phyloP scores from a whole-genome alignment of 1,284 basidiomycete species.

The Cerioporus squamosus region DNA sequence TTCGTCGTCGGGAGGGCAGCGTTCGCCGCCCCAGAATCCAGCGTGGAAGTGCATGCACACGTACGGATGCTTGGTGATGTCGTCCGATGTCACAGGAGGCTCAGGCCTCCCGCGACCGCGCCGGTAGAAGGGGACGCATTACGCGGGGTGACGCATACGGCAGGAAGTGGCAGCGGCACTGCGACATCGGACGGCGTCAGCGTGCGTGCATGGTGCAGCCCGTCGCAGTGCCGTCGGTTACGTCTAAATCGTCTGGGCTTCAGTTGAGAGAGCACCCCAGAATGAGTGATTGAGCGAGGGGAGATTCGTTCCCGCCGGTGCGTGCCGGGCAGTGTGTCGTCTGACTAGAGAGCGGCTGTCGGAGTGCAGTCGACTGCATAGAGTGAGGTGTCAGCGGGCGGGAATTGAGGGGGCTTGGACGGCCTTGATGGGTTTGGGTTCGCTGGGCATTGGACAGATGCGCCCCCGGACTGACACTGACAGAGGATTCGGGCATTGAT shows the following conservation, averaged over 20 bases:
- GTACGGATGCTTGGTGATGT: too few species aligned
- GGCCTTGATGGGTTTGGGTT: not conserved
- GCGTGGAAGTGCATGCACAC: too few species aligned
- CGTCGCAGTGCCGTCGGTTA: conserved; percentile 7
- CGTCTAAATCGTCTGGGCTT: conserved; percentile 3
- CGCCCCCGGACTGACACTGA: not conserved
- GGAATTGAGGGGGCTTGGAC: conserved; percentile 6
- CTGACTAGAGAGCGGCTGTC: not conserved
- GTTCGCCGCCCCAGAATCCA: not conserved
- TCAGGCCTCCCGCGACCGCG: not conserved
- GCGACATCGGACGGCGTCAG: not conserved
- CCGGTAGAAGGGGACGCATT: not conserved
- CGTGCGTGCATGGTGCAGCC: not conserved
- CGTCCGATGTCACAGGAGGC: too few species aligned
- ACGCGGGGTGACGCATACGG: not conserved
- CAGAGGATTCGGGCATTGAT: not conserved
- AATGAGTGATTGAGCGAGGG: conserved; percentile 4
- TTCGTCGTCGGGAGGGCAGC: conserved; percentile 2
- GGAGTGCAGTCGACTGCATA: not conserved
- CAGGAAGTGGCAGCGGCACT: not conserved
- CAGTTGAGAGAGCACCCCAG: conserved; percentile 3
- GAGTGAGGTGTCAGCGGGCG: not conserved
- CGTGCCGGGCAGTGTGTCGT: conserved; percentile 3
- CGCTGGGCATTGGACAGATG: not conserved
- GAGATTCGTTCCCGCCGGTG: not conserved